Conservation (phyloP, 129 eudicot species). For the Artemisia argyi region DNA sequence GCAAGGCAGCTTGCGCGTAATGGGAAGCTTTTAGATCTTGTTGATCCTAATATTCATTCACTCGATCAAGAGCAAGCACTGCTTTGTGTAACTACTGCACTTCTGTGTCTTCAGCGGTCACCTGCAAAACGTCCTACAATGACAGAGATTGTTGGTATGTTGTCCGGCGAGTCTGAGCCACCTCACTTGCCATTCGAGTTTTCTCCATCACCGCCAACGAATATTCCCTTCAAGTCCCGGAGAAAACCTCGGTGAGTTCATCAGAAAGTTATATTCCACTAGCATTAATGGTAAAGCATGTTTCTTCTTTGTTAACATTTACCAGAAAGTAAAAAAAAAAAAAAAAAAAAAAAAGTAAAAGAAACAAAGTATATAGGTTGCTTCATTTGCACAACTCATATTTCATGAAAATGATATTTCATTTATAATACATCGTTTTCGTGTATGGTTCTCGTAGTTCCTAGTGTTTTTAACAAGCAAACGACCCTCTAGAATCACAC, state of each 20-base stretch:
- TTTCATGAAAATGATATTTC: slow-evolving; percentile 25
- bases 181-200: slow-evolving; percentile 92
- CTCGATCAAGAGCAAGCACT: slow-evolving; percentile 61
- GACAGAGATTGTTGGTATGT: slow-evolving; percentile 85
- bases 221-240: slow-evolving; percentile 77
- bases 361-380: slow-evolving; percentile 33
- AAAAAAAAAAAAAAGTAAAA: slow-evolving; percentile 9
- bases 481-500: not conserved
- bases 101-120: slow-evolving; percentile 73
- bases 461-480: not conserved
- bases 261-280: slow-evolving; percentile 25
- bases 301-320: slow-evolving; percentile 21
- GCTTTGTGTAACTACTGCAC: slow-evolving; percentile 80
- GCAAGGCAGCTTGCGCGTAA: slow-evolving; percentile 83
- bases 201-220: slow-evolving; percentile 96
- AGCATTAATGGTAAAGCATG: slow-evolving; percentile 30
- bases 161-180: slow-evolving; percentile 77
- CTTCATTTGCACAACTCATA: slow-evolving; percentile 35
- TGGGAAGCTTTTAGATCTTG: slow-evolving; percentile 84
- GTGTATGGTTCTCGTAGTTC: not conserved
- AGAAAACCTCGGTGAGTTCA: slow-evolving; percentile 69
- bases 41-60: slow-evolving; percentile 71
- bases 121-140: slow-evolving; percentile 80
- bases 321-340: slow-evolving; percentile 26
- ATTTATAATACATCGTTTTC: not conserved